A percentile compares a stretch with the other conserved stretches of the same genome.
These are phyloP conservation scores for Biscutella auriculata DNA, from an alignment of 441 rosid species.

Conservation along the genomic window DNA sequence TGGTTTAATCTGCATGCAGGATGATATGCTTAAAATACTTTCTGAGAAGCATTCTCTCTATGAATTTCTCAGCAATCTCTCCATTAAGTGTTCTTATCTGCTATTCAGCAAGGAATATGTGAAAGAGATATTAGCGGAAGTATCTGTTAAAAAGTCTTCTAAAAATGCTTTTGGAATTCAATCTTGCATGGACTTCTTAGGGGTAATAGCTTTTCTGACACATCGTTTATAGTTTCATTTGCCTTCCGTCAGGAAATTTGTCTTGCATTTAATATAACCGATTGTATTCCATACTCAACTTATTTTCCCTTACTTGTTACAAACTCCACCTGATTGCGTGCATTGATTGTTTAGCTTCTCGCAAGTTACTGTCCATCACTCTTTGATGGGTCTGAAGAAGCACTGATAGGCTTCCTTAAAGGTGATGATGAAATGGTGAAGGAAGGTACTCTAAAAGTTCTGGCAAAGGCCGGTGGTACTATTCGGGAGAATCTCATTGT, in stretches of 20 bases:
- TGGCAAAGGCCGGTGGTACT: constrained; percentile 96
- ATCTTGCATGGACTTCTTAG: constrained; percentile 87
- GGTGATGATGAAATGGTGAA: constrained; percentile 78
- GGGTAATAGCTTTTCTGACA: constrained; percentile 46
- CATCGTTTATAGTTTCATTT: neutral
- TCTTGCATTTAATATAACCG: neutral
- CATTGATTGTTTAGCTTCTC: constrained; percentile 48
- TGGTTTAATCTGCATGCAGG: constrained; percentile 42
- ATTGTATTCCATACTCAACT: neutral
- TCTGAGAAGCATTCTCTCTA: constrained; percentile 82
- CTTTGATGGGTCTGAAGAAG: constrained; percentile 76
- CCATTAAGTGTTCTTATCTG: constrained; percentile 80
- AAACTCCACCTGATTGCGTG: neutral
- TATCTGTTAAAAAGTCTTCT: constrained; percentile 45
- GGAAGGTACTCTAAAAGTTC: constrained; percentile 83
- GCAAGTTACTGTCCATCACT: constrained; percentile 79
- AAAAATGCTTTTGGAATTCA: constrained; percentile 36
- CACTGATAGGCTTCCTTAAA: constrained; percentile 66
- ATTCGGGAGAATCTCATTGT: constrained; percentile 83
- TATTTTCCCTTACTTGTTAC: constrained; percentile 10
- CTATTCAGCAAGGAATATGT: constrained; percentile 88
- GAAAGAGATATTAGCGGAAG: constrained; percentile 73
- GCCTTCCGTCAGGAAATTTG: neutral
- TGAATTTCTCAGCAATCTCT: constrained; percentile 72
- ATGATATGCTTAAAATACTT: constrained; percentile 81